Evolutionary conservation across 768 basidiomycete genomes (phyloP), one percentile per base, ranked within the genome.

Genomic region (Hericium coralloides): DNA sequence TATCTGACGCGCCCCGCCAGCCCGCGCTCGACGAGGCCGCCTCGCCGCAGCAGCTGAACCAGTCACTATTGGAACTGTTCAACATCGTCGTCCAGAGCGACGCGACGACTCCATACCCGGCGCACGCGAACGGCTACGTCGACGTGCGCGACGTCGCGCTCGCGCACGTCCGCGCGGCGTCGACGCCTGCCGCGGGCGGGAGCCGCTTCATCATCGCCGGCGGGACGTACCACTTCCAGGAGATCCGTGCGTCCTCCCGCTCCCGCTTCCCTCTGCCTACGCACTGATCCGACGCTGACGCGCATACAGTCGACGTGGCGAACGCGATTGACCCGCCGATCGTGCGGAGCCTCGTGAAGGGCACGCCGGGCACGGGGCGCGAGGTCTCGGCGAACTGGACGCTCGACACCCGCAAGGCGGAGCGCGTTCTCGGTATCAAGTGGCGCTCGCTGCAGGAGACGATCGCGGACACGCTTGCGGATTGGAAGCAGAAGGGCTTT

Each of bases 101-200:
- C 8, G 23, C 9, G 20, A 50, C 25, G 49, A 20, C 8, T 22
- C 23, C n/a, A 8, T 39, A 5, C 20, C 25, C 22, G 9, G 55
- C 23, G 14, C n/a, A 23, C 17, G 39, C 17, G 3, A 12, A 18
- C 18, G 7, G 38, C 12, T 56, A 18, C 18, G 17, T 56, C n/a
- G 55, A 56, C 39, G 55, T 56, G 15, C 48, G 55, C 15, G 45
- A 47, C 48, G 37, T 39, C 23, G 55, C 55, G 12, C 23, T 12
- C 8, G 55, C 55, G 6, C 55, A 56, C 25, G 49, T 56, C 38
- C 45, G 37, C 38, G 48, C 55, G 6, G 49, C n/a, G 8, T 17
- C 50, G 49, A 56, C 23, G 38, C 18, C 48, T 1, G 55, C 18
- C 3, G 55, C 55, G 6, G 49, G 55, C 41, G 55, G 55, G 3